Percentiles rank a stretch among this genome's conserved stretches.
phyloP scores from a whole-genome alignment of 208 protist genomes.

The Entamoeba dispar region DNA sequence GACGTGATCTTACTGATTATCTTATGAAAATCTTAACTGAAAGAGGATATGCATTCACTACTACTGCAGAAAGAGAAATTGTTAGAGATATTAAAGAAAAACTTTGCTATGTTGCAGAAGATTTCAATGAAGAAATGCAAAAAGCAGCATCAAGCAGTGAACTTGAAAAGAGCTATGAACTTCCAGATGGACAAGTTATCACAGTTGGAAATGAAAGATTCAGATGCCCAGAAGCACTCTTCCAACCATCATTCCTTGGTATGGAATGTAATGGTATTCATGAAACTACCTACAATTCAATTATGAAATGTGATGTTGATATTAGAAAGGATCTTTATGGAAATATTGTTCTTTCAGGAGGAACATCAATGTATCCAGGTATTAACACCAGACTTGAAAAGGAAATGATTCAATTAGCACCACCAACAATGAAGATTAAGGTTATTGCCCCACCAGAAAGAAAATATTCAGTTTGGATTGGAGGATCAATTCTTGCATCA shows the following conservation, averaged over 20 bases:
- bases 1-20: constrained; percentile 50
- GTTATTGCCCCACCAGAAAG: constrained; percentile 57
- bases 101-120: constrained; percentile 46
- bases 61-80: constrained; percentile 47
- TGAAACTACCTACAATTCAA: too few species aligned
- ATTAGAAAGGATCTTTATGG: too few species aligned
- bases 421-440: too few species aligned
- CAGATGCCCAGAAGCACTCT: too few species aligned
- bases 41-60: constrained; percentile 37
- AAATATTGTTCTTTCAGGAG: too few species aligned
- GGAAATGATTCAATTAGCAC: too few species aligned
- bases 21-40: constrained; percentile 41
- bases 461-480: constrained; percentile 84
- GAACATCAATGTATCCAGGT: too few species aligned
- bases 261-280: too few species aligned
- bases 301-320: too few species aligned
- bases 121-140: constrained; percentile 79
- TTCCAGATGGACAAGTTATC: constrained; percentile 25
- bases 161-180: constrained; percentile 40
- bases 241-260: too few species aligned
- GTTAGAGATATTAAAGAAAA: constrained; percentile 56
- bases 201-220: too few species aligned
- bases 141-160: constrained; percentile 20
- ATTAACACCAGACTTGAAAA: too few species aligned
- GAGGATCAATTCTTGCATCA: constrained; percentile 83